Conservation (phyloP, 495 filamentous ascomycete species). For the Stereocaulon alpinum region DNA sequence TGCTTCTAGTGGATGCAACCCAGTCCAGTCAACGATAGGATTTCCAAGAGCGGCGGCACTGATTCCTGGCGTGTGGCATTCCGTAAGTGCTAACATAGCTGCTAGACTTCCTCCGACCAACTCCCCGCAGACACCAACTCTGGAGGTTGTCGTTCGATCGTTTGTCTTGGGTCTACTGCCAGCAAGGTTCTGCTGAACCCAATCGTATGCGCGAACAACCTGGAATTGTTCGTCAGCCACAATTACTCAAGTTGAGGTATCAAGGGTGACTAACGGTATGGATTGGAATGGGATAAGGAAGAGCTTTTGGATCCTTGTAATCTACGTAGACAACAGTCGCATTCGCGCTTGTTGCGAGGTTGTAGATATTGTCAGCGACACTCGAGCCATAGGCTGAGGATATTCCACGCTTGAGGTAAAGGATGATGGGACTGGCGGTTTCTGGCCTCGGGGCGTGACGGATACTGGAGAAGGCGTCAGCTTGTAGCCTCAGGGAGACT, state of each 20-base stretch:
- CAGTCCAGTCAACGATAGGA: constrained; percentile 34
- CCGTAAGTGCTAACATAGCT: constrained; percentile 49
- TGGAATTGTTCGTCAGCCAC: background rate
- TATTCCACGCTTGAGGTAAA: constrained; percentile 28
- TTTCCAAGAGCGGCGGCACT: constrained; percentile 32
- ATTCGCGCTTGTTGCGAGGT: constrained; percentile 20
- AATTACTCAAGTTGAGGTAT: background rate
- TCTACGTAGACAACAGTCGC: constrained; percentile 29
- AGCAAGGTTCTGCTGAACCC: constrained; percentile 30
- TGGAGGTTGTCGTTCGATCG: constrained; percentile 13
- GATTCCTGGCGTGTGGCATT: constrained; percentile 33
- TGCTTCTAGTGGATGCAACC: background rate
- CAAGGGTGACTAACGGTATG: constrained; percentile 24
- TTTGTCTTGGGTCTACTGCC: background rate
- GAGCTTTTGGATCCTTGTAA: constrained; percentile 24
- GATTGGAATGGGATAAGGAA: constrained; percentile 31
- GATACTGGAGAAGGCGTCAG: constrained; percentile 11
- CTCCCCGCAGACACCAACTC: constrained; percentile 41
- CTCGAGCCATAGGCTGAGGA: background rate
- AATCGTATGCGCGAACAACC: constrained; percentile 34
- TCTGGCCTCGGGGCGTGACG: constrained; percentile 15
- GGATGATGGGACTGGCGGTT: constrained; percentile 21
- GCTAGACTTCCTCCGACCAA: constrained; percentile 47
- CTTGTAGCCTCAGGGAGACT: background rate
- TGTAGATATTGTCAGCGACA: constrained; percentile 7